Conservation (phyloP, 2,329 filamentous ascomycete species). For the Chaetomium sp. region DNA sequence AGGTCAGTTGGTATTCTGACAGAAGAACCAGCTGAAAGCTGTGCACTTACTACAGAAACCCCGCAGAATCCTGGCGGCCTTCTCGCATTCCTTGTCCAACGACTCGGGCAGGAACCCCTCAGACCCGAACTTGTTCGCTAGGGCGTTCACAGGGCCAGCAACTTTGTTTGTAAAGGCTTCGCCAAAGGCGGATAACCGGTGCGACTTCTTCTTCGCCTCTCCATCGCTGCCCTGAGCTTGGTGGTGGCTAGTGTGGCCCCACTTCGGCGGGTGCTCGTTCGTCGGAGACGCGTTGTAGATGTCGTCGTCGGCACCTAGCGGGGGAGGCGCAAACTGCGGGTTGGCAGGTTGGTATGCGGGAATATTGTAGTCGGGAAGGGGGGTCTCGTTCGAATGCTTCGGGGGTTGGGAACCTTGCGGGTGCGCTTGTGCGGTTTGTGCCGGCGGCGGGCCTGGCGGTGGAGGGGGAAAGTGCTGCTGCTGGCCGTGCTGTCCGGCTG, state of each 20-base stretch:
- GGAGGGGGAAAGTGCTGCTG: slow-evolving; percentile 35
- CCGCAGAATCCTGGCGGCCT: slow-evolving; percentile 79
- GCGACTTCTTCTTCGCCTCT: slow-evolving; percentile 33
- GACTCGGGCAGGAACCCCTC: slow-evolving; percentile 87
- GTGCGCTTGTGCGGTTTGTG: slow-evolving; percentile 23
- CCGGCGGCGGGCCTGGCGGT: slow-evolving; percentile 36
- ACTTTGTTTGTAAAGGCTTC: slow-evolving; percentile 46
- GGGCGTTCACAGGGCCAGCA: slow-evolving; percentile 74
- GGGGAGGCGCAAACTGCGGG: slow-evolving; percentile 31
- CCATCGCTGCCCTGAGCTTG: slow-evolving; percentile 18
- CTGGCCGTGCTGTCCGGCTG: slow-evolving; percentile 22
- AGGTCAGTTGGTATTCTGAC: not conserved
- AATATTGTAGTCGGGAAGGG: slow-evolving; percentile 36
- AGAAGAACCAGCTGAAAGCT: no score
- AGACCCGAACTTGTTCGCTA: slow-evolving; percentile 79
- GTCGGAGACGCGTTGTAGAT: slow-evolving; percentile 34
- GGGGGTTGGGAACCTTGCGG: slow-evolving; percentile 16
- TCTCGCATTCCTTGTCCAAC: slow-evolving; percentile 87
- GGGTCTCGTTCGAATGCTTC: slow-evolving; percentile 35
- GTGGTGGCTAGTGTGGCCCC: slow-evolving; percentile 18
- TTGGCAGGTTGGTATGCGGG: slow-evolving; percentile 32
- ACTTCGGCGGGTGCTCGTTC: slow-evolving; percentile 31
- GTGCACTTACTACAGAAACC: slow-evolving; percentile 81
- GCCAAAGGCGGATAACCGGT: slow-evolving; percentile 19
- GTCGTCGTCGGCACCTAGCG: slow-evolving; percentile 25